Evolutionary conservation across 2,329 filamentous ascomycete genomes (phyloP), one percentile per base, ranked within the genome.

Genomic region (Botrytis squamosa): DNA sequence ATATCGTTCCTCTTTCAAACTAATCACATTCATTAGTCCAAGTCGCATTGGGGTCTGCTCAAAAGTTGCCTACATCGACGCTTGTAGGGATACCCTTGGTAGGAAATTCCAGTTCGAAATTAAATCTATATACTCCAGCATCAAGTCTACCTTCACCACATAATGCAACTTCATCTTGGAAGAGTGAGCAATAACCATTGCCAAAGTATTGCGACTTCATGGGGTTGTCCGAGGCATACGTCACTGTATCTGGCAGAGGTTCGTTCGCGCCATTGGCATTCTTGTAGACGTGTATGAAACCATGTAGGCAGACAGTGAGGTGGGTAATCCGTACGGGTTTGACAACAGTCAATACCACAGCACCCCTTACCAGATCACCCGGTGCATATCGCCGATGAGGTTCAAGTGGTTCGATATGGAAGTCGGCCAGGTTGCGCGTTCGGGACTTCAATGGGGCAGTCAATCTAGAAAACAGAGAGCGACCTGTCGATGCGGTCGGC

Each of bases 1-100:
- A 92, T 79, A 99, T 93, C 2, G 93, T 95, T 52, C 96, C 96
- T 80, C 95, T 91, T 83, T 98, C 96, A 82, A 99, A 99, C 94
- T 98, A 71, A 64, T 60, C 42, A 38, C 33, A 38, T n/a, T 29
- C 46, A 72, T 72, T 68, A 62, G 55, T 63, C 66, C 14, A 62
- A 52, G 71, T 64, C 60, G 70, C 70, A 71, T 66, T 29, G 60
- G 60, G 46, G 46, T 33, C 33, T 46, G n/a, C 8, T 33, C 59
- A 40, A 40, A 57, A 33, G 36, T 64, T 71, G 86, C 93, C 81
- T 88, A 98, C 95, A 84, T 97, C 95, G 80, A 99, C 95, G 82
- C 95, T 98, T 83, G 93, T 97, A n/a, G 93, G 93, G 74, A 96
- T 83, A 8, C 88, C 88, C 78, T 89, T 88, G 68, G 87, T 85